Base-by-base conservation (phyloP, 768 basidiomycete genomes). In the Boletus rex-veris region DNA sequence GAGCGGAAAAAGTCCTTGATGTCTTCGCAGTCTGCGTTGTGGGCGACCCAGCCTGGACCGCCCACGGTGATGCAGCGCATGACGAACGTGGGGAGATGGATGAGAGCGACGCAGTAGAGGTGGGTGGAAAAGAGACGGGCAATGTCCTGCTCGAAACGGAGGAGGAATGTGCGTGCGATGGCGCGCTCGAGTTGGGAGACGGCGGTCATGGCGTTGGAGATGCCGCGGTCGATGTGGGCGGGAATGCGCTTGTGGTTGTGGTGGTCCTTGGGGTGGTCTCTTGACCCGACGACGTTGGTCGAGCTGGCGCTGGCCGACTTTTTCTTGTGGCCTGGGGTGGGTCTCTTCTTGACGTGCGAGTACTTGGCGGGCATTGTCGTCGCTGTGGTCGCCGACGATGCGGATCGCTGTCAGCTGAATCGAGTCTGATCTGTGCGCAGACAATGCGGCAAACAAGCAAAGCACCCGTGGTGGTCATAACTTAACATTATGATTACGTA, bases 71-170 rank as follows among this genome's bases (percentile, higher is more conserved):
- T 73, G 58, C 85, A 84, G 33, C 84, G 80, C 76, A 86, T 78
- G 51, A 85, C 80, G 46, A 89, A 77, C 1, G 82, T 83, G 1
- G 87, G 87, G 15, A 90, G 75, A 58, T 87, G 79, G 24, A 81
- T 76, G 51, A 87, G 79, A 1, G 86, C 75, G 52, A 88, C 72
- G 61, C 73, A 80, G 68, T 85, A 83, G 21, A 90, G 71, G 48
- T 84, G 79, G 3, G 86, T 86, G 5, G 85, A 87, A 71, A 84
- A 88, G 12, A 89, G 79, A 21, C 87, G 81, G 4, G 83, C 82
- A 38, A 89, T 86, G 68, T 89, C 87, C 50, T 86, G 84, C 51
- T 88, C 83, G 64, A 83, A 88, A 41, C 87, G 83, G 33, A 86
- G 61, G 53, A 88, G 75, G 10, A 88, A 77, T 51, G 88, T 77